Percentiles rank a stretch among this genome's conserved stretches.
Evolutionary conservation across 495 filamentous ascomycete species (phyloP).

Genomic region (Oidiodendron maius): DNA sequence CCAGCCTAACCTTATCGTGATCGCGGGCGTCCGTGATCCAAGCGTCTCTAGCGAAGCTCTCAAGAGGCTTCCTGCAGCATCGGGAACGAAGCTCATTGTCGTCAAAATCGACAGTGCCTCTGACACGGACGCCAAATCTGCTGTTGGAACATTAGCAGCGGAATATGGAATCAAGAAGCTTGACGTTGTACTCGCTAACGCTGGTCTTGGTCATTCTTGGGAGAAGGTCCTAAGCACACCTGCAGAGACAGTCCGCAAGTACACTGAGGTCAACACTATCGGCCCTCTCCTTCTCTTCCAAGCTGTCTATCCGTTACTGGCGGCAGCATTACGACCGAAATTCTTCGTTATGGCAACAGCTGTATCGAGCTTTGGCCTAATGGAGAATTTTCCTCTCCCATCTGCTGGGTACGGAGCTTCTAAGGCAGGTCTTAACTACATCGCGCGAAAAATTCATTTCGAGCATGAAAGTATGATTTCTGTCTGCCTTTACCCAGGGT

Average conservation of each 20-base stretch:
- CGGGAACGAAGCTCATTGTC: constrained; percentile 31
- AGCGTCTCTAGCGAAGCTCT: constrained; percentile 20
- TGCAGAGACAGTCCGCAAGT: constrained; percentile 25
- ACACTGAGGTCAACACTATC: constrained; percentile 35
- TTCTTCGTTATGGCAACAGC: constrained; percentile 31
- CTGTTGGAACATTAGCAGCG: constrained; percentile 23
- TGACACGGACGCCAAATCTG: constrained; percentile 20
- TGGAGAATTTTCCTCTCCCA: constrained; percentile 18
- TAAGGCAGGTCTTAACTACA: constrained; percentile 35
- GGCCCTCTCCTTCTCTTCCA: constrained; percentile 34
- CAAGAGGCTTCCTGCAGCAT: constrained; percentile 22
- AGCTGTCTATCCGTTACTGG: constrained; percentile 30
- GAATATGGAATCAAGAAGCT: constrained; percentile 28
- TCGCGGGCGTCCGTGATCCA: constrained; percentile 39
- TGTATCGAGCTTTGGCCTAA: constrained; percentile 23
- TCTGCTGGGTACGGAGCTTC: constrained; percentile 30
- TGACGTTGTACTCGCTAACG: constrained; percentile 49
- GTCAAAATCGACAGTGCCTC: constrained; percentile 36
- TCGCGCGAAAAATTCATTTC: constrained; percentile 32
- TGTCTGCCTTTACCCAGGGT: constrained; percentile 33
- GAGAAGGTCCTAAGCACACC: constrained; percentile 18
- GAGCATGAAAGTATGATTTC: constrained; percentile 28
- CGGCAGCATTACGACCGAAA: constrained; percentile 24
- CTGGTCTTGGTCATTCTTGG: constrained; percentile 27
- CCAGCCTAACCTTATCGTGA: constrained; percentile 39